A percentile compares a stretch with the other conserved stretches of the same genome.
Conservation (phyloP, 2,329 filamentous ascomycete genomes). For the Curvularia sp. region DNA sequence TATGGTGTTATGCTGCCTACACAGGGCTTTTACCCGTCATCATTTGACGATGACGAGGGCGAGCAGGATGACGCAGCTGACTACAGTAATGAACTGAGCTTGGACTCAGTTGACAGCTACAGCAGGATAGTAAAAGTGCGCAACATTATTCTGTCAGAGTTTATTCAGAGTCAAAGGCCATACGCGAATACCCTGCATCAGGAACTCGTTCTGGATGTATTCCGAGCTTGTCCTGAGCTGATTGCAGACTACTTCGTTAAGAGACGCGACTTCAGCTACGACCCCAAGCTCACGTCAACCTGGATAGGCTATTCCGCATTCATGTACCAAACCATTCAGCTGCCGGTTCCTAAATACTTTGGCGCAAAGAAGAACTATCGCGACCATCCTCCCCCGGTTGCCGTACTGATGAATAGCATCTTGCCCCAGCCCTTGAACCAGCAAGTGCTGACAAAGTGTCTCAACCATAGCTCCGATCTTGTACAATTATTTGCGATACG, state of each 20-base stretch:
- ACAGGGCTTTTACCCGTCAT: slow-evolving; percentile 83
- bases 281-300: slow-evolving; percentile 88
- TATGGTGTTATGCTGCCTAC: slow-evolving; percentile 79
- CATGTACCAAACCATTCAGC: slow-evolving; percentile 78
- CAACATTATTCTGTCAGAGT: slow-evolving; percentile 80
- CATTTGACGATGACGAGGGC: slow-evolving; percentile 64
- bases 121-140: slow-evolving; percentile 76
- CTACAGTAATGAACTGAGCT: slow-evolving; percentile 65
- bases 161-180: slow-evolving; percentile 79
- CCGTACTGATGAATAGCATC: slow-evolving; percentile 83
- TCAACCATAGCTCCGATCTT: slow-evolving; percentile 78
- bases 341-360: slow-evolving; percentile 75
- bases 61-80: slow-evolving; percentile 53
- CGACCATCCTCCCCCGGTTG: slow-evolving; percentile 76
- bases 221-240: slow-evolving; percentile 82
- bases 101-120: slow-evolving; percentile 75
- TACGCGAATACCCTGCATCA: slow-evolving; percentile 83
- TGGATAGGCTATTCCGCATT: slow-evolving; percentile 96
- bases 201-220: slow-evolving; percentile 81
- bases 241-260: slow-evolving; percentile 85
- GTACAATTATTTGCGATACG: slow-evolving; percentile 85
- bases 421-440: slow-evolving; percentile 82
- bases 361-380: slow-evolving; percentile 70
- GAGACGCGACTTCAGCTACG: slow-evolving; percentile 79
- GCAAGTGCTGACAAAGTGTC: slow-evolving; percentile 78